These are phyloP conservation scores for Debaryomyces robertsiae DNA, from an alignment of 1,139 yeast genomes.

Conservation along the genomic window DNA sequence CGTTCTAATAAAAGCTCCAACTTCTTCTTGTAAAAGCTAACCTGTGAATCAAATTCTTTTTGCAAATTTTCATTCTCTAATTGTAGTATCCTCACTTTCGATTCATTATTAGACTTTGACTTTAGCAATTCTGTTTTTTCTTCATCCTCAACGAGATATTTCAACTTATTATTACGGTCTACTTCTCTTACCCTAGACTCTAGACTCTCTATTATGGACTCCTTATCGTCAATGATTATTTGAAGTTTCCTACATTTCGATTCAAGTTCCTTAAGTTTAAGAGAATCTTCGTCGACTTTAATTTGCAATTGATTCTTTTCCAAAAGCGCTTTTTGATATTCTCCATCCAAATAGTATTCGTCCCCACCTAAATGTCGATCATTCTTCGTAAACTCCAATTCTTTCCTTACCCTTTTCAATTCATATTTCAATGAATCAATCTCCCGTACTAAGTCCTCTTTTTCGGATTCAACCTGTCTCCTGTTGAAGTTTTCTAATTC, in stretches of 20 bases:
- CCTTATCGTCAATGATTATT: conserved; percentile 29
- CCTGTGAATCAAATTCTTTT: conserved; percentile 34
- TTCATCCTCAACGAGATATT: conserved; percentile 28
- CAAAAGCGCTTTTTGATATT: conserved; percentile 19
- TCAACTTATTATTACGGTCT: conserved; percentile 25
- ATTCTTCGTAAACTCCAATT: conserved; percentile 68
- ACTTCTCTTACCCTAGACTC: conserved; percentile 29
- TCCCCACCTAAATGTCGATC: conserved; percentile 8
- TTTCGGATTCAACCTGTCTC: conserved; percentile 24
- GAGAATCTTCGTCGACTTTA: conserved; percentile 17
- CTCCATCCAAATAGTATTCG: conserved; percentile 15
- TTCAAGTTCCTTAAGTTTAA: conserved; percentile 22
- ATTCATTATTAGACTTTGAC: conserved; percentile 34
- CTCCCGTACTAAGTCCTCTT: conserved; percentile 17
- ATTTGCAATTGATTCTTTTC: conserved; percentile 22
- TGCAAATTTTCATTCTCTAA: conserved; percentile 38
- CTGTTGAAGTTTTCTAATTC: conserved; percentile 28
- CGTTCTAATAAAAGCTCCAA: conserved; percentile 17
- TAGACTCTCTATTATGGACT: conserved; percentile 31
- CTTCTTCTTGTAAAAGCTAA: conserved; percentile 28
- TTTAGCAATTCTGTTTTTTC: conserved; percentile 35
- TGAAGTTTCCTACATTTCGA: conserved; percentile 11
- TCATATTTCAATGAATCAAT: conserved; percentile 22
- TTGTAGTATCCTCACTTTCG: conserved; percentile 36
- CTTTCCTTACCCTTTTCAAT: conserved; percentile 50